Evolutionary conservation across 2,329 filamentous ascomycete genomes (phyloP).

Genomic region (Scedosporium dehoogii): DNA sequence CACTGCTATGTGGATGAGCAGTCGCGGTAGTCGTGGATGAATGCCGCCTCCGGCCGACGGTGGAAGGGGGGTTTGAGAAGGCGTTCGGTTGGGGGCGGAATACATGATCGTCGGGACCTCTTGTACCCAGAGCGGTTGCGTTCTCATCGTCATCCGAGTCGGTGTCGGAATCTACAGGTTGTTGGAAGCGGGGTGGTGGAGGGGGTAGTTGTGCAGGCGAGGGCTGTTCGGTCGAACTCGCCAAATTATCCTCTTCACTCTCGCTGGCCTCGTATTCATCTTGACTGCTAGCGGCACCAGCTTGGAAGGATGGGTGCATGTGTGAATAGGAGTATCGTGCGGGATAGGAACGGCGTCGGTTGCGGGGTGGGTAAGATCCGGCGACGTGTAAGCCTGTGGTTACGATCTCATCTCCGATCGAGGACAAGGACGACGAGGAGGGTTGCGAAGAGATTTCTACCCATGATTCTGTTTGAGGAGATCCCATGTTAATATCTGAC

Average conservation of each 20-base stretch:
- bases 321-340: conserved; percentile 4
- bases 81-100: conserved; percentile 89
- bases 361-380: conserved; percentile 36
- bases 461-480: conserved; percentile 68
- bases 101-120: conserved; percentile 36
- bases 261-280: conserved; percentile 94
- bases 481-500: background rate
- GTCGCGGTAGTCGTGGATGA: conserved; percentile 31
- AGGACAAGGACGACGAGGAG: conserved; percentile 87
- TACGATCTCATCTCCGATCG: conserved; percentile 76
- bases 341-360: conserved; percentile 43
- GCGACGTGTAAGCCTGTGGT: conserved; percentile 78
- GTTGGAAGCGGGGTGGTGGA: conserved; percentile 18
- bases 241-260: conserved; percentile 68
- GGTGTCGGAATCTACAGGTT: conserved; percentile 27
- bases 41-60: conserved; percentile 19
- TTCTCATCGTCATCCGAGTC: conserved; percentile 63
- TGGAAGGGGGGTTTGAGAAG: conserved; percentile 70
- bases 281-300: conserved; percentile 61
- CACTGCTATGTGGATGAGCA: conserved; percentile 38
- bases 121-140: conserved; percentile 64
- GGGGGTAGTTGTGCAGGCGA: conserved; percentile 17
- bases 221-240: conserved; percentile 48
- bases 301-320: conserved; percentile 28
- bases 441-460: conserved; percentile 88